Base-by-base conservation (phyloP, 192 early-diverging fungal genomes). In the Globomyces pollinis-pini region DNA sequence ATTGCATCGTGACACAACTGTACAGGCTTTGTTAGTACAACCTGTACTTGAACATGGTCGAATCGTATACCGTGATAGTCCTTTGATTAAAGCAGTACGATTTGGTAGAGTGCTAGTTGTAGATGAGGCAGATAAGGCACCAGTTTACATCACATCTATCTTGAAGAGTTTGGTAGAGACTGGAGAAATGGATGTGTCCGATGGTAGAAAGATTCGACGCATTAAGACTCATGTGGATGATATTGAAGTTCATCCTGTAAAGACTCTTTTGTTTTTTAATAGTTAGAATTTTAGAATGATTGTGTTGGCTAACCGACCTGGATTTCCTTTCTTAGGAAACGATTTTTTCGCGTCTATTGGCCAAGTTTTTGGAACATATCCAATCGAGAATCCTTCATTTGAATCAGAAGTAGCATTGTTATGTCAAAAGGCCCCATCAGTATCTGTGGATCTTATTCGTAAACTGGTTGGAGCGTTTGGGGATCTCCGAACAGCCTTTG, bases 91-190 rank as follows among this genome's bases (percentile, higher is more conserved):
- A 8, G 70, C 77, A 9, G 73, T 69, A 13, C 52, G 64, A n/a
- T 71, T 80, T 26, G 83, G 86, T 15, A 74, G 83, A 15, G 78
- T 90, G 30, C 62, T 90, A 16, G 80, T 90, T 11, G 83, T 90
- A 12, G 88, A 90, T 66, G 88, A 90, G 61, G 88, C 88, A 3
- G 88, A 90, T 61, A 90, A 90, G 55, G 88, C 88, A 1, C 88
- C 88, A 1, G 85, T 85, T 1, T 81, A 85, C 63, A 85, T 90
- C 15, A 88, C 88, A 11, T 80, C 86, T 20, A 77, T 86, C 8
- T 71, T 90, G 3, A 86, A 87, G 57, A 80, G 77, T 52, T 73
- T 90, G 49, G 66, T 84, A 2, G 88, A 90, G 61, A 80, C 84
- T 58, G 86, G 88, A 23, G 84, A 90, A 38, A 90, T 90, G 88